Percentiles rank a stretch among this genome's conserved stretches.
Conservation (phyloP, 1,284 basidiomycete genomes). For the Ceratobasidium sp. region DNA sequence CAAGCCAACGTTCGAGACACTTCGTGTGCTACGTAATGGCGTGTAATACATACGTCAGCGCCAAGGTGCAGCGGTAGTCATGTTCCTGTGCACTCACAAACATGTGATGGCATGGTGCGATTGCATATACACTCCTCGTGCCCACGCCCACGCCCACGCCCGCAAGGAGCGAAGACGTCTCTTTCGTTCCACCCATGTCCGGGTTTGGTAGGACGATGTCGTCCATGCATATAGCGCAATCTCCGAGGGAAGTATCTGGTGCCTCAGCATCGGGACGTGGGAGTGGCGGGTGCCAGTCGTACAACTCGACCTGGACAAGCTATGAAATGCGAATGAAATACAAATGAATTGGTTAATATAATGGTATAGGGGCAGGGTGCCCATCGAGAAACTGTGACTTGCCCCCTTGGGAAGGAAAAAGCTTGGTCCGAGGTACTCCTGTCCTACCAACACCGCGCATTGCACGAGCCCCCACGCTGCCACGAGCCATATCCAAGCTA, state of each 20-base stretch:
- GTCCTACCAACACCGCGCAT: conserved; percentile 71
- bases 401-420: conserved; percentile 82
- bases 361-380: too few relatives aligned
- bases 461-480: conserved; percentile 73
- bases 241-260: conserved; percentile 75
- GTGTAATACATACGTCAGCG: too few relatives aligned
- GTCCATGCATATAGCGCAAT: conserved; percentile 94
- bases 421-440: conserved; percentile 80
- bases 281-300: conserved; percentile 86
- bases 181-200: conserved; percentile 53
- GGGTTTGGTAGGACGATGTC: conserved; percentile 69
- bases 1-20: conserved; percentile 88
- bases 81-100: conserved; percentile 66
- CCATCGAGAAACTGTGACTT: conserved; percentile 52
- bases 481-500: conserved; percentile 76
- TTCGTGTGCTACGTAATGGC: conserved; percentile 53
- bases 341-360: conserved; percentile 14
- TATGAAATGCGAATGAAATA: neutral
- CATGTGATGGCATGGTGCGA: conserved; percentile 89
- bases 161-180: conserved; percentile 50
- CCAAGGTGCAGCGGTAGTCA: neutral
- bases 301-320: conserved; percentile 62
- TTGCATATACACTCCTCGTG: conserved; percentile 75
- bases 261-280: conserved; percentile 77
- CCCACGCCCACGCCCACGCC: conserved; percentile 60